Conservation (phyloP, 208 protist genomes). For the Leishmania martiniquensis region DNA sequence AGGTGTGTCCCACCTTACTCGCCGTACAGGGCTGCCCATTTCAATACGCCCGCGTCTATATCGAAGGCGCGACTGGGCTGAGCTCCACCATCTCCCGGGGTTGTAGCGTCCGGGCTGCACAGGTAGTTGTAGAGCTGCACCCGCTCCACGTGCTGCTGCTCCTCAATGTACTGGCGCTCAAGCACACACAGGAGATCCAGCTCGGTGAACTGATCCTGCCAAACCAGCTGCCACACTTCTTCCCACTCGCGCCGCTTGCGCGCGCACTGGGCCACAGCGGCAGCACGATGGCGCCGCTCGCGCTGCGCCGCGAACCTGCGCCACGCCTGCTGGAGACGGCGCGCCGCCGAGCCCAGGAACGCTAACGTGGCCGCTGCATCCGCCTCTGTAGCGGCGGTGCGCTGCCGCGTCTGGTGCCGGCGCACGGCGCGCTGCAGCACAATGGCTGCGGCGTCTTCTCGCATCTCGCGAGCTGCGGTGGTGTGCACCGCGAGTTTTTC, state of each 20-base stretch:
- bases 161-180: constrained; percentile 38
- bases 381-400: constrained; percentile 15
- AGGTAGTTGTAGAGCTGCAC: constrained; percentile 14
- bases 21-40: constrained; percentile 11
- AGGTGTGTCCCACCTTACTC: constrained; percentile 2
- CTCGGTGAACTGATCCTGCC: constrained; percentile 32
- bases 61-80: neutral
- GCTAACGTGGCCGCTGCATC: constrained; percentile 18
- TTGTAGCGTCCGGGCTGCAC: neutral
- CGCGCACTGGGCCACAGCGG: constrained; percentile 5
- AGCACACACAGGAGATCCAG: constrained; percentile 26
- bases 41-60: neutral
- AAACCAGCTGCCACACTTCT: constrained; percentile 38
- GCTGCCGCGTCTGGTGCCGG: constrained; percentile 25
- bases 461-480: constrained; percentile 36
- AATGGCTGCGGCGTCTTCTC: constrained; percentile 44
- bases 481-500: constrained; percentile 48
- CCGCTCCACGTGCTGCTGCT: constrained; percentile 25
- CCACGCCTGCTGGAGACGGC: constrained; percentile 50
- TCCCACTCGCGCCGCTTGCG: constrained; percentile 52
- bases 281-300: constrained; percentile 19
- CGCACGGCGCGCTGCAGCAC: constrained; percentile 48
- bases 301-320: constrained; percentile 33
- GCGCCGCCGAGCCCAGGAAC: constrained; percentile 21
- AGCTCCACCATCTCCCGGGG: neutral